Evolutionary conservation across 768 basidiomycete species (phyloP), one percentile per base, ranked within the genome.

Genomic region (Bullera alba): DNA sequence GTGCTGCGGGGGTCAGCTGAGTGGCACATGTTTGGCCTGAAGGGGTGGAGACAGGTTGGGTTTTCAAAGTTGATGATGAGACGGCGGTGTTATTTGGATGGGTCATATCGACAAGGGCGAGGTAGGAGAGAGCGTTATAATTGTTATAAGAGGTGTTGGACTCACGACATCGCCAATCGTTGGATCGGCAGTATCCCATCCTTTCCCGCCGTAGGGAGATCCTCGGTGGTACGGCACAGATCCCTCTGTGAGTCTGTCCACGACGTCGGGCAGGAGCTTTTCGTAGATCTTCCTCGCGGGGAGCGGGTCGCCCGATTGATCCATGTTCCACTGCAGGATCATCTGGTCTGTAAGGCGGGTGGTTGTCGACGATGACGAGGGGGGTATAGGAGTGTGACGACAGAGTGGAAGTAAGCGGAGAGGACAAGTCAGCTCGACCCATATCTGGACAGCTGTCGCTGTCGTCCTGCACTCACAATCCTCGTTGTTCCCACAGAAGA

Each of bases 401-500:
- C 48, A 22, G 5, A 3, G 10, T 16, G 25, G 4, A 17, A 8
- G 23, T 17, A 21, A 2, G n/a, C 41, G n/a, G 22, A 26, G 14
- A 2, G 3, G n/a, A 34, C 32, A n/a, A 10, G n/a, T n/a, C 8
- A 34, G 32, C 8, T 34, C 32, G n/a, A n/a, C 32, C n/a, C 10
- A 34, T 34, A 34, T 34, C 32, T n/a, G 32, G n/a, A 10, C 32
- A 78, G 16, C 88, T 83, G 61, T 92, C 87, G 6, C 78, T 75
- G 69, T 92, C 89, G 68, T 93, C 83, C 47, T 91, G 77, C 29
- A 93, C 81, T 86, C 84, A 66, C 91, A 93, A 71, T 90, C 87
- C 81, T 88, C 78, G 61, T 78, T 78, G 66, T 78, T 78, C 1
- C 79, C 79, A 46, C 77, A 82, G 58, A 87, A 84, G 51, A 95